Base-by-base conservation (phyloP, 1,284 basidiomycete species). In the Mycena citricolor region DNA sequence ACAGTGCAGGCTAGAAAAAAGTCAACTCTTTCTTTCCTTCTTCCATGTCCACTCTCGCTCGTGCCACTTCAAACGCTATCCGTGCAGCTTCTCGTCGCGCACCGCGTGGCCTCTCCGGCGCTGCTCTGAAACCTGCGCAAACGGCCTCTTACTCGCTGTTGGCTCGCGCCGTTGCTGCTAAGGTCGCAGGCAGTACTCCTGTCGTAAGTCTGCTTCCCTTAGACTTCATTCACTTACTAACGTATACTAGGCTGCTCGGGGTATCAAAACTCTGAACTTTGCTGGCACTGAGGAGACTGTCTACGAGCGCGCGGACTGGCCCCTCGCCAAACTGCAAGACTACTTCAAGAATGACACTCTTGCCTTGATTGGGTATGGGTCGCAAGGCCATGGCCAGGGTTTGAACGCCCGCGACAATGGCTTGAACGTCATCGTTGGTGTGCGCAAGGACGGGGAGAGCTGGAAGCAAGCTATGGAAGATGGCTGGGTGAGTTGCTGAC, bases 291-390 rank as follows among this genome's bases (percentile, higher is more conserved):
- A 95, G 64, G 95, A 99, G 76, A 81, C 81, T 57, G 94, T 99
- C 45, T 99, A 97, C 70, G 95, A 99, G 79, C 92, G 94, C 57
- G 81, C 81, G 61, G 95, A 99, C 81, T 99, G 97, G 97, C 97
- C 95, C 32, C 74, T 95, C 51, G 84, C 93, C 60, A 97, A 92
- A 73, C 86, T 99, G 66, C 95, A 98, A 69, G 94, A 98, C 65
- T 97, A 94, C 79, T 97, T 99, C 81, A 98, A 98, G 76, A 88
- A 98, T 66, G 97, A 99, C 73, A 98, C 95, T 56, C 91, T 99
- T 52, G 95, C 95, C 55, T 83, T 99, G 69, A 97, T 98, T 60
- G 94, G 97, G 54, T 99, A 99, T 68, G 97, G 97, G 56, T 98
- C 97, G n/a, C 91, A 94, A 73, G 94, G 94, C 42, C 95, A 99